Conservation (phyloP, 1,284 basidiomycete species). For the Cutaneotrichosporon cyanovorans region DNA sequence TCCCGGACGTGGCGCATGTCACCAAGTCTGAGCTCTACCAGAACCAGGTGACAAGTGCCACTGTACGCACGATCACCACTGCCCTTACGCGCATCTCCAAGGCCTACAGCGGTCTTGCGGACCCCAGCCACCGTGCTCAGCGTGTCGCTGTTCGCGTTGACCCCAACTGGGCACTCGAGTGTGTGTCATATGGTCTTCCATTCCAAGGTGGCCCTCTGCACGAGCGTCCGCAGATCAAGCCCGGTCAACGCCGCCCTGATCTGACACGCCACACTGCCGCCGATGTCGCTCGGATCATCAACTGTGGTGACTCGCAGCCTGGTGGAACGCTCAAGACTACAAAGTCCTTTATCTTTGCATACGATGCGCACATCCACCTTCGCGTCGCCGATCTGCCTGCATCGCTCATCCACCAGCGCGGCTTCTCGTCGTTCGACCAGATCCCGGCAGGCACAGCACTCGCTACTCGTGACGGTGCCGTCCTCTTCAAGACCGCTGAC, state of each 20-base stretch:
- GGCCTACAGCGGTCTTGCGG: slow-evolving; percentile 4
- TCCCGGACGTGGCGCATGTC: slow-evolving; percentile 31
- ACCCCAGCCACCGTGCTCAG: slow-evolving; percentile 10
- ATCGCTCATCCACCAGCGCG: slow-evolving; percentile 16
- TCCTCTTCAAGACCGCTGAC: slow-evolving; percentile 43
- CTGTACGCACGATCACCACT: slow-evolving; percentile 40
- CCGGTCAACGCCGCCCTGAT: slow-evolving; percentile 37
- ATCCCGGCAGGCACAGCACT: slow-evolving; percentile 40
- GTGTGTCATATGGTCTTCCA: slow-evolving; percentile 30
- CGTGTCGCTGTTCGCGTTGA: slow-evolving; percentile 9
- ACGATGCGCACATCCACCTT: slow-evolving; percentile 45
- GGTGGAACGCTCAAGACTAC: slow-evolving; percentile 43
- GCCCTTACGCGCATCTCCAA: slow-evolving; percentile 42
- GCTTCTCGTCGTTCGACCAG: slow-evolving; percentile 14
- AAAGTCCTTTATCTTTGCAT: slow-evolving; percentile 43
- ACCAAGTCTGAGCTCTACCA: slow-evolving; percentile 49
- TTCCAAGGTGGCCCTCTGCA: slow-evolving; percentile 44
- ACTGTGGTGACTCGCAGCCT: slow-evolving; percentile 48
- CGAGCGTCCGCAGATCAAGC: slow-evolving; percentile 44
- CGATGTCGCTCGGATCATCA: slow-evolving; percentile 41
- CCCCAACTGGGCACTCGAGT: slow-evolving; percentile 24
- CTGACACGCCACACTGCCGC: slow-evolving; percentile 39
- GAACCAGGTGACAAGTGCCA: slow-evolving; percentile 42
- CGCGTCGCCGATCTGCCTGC: slow-evolving; percentile 20
- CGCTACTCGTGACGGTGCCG: slow-evolving; percentile 46